Percentiles rank a stretch among this genome's conserved stretches.
phyloP scores from a whole-genome alignment of 2,329 filamentous ascomycete genomes.

The Talaromyces verruculosus region DNA sequence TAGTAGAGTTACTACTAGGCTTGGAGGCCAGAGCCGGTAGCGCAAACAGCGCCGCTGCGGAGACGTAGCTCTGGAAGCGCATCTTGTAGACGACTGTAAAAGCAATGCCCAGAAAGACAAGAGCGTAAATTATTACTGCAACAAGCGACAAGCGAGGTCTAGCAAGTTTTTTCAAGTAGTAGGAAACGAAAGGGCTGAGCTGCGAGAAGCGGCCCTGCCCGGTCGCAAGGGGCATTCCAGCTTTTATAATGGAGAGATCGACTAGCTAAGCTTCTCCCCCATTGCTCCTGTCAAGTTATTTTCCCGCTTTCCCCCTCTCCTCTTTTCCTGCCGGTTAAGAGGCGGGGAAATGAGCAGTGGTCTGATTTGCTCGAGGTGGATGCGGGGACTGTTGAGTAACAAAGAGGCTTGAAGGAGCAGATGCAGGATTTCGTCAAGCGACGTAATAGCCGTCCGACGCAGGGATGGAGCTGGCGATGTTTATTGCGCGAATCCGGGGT shows the following conservation, averaged over 20 bases:
- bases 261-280: slow-evolving; percentile 9
- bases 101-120: slow-evolving; percentile 33
- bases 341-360: slow-evolving; percentile 15
- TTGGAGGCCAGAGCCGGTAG: slow-evolving; percentile 32
- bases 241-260: slow-evolving; percentile 13
- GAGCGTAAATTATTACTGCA: slow-evolving; percentile 31
- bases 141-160: slow-evolving; percentile 32
- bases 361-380: background rate
- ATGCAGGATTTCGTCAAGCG: background rate
- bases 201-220: slow-evolving; percentile 21
- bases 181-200: slow-evolving; percentile 28
- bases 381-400: slow-evolving; percentile 9
- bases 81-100: slow-evolving; percentile 35
- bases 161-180: slow-evolving; percentile 24
- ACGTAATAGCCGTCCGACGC: background rate
- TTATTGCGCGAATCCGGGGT: slow-evolving; percentile 14
- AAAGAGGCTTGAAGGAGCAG: slow-evolving; percentile 3
- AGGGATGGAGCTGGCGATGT: slow-evolving; percentile 1
- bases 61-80: slow-evolving; percentile 37
- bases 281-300: slow-evolving; percentile 8
- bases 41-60: slow-evolving; percentile 35
- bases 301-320: slow-evolving; percentile 10
- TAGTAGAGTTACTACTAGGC: slow-evolving; percentile 21
- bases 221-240: slow-evolving; percentile 22
- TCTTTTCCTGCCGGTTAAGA: slow-evolving; percentile 6